Percentiles rank a stretch among this genome's conserved stretches.
Conservation (phyloP, 2,329 filamentous ascomycete species). For the Fusarium globosum region DNA sequence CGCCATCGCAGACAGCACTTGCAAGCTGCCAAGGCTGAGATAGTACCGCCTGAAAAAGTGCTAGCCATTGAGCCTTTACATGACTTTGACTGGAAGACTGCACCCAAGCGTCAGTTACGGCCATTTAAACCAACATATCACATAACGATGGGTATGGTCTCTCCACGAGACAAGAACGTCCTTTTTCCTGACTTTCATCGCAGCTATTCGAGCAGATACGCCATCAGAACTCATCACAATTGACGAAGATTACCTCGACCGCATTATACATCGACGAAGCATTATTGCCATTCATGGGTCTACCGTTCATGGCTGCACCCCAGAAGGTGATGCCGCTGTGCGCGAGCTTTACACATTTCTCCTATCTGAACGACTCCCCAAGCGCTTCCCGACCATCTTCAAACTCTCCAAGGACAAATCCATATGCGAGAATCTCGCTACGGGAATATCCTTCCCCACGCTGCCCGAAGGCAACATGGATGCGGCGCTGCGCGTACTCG, state of each 20-base stretch:
- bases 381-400: slow-evolving; percentile 62
- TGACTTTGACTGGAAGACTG: slow-evolving; percentile 29
- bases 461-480: background rate
- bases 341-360: slow-evolving; percentile 62
- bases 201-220: slow-evolving; percentile 56
- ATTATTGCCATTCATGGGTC: slow-evolving; percentile 48
- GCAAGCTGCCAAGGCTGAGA: background rate
- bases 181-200: background rate
- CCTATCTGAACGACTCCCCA: slow-evolving; percentile 59
- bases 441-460: slow-evolving; percentile 44
- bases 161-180: rapidly evolving
- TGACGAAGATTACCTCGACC: slow-evolving; percentile 61
- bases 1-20: slow-evolving; percentile 15
- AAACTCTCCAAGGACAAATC: slow-evolving; percentile 47
- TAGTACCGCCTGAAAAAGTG: slow-evolving; percentile 4
- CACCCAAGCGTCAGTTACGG: slow-evolving; percentile 5
- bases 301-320: slow-evolving; percentile 57
- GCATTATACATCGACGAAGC: slow-evolving; percentile 54
- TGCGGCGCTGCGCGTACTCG: slow-evolving; percentile 19
- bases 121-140: slow-evolving; percentile 34
- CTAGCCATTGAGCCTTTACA: slow-evolving; percentile 3
- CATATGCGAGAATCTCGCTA: slow-evolving; percentile 55
- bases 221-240: slow-evolving; percentile 65
- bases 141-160: slow-evolving; percentile 27
- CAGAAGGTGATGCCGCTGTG: slow-evolving; percentile 55